Conservation (phyloP, 2,329 filamentous ascomycete genomes). For the Fusarium duplospermum region DNA sequence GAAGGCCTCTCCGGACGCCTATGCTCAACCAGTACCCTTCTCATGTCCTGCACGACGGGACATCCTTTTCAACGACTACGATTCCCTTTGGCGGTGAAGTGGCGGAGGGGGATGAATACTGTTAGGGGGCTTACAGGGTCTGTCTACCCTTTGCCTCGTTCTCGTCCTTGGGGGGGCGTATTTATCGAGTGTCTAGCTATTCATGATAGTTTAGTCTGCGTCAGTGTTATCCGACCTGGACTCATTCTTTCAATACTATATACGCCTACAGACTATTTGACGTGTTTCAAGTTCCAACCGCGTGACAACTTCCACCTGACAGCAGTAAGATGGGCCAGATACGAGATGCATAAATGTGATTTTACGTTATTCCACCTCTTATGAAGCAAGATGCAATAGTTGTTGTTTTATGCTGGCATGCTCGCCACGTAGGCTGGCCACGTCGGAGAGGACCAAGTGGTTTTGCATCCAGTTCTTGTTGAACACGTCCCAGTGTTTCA, state of each 20-base stretch:
- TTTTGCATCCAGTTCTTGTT: slow-evolving; percentile 28
- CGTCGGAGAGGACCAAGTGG: background rate
- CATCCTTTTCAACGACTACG: background rate
- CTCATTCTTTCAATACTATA: slow-evolving; percentile 13
- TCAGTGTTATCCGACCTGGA: background rate
- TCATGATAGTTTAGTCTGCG: slow-evolving; percentile 3
- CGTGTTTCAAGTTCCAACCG: background rate
- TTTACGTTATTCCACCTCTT: background rate
- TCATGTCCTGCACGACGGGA: slow-evolving; percentile 8
- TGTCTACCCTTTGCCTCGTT: background rate
- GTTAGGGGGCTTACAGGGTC: slow-evolving; percentile 12
- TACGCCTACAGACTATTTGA: background rate
- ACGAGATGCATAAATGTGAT: background rate
- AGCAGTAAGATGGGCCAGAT: too few relatives aligned
- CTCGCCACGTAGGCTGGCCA: slow-evolving; percentile 31
- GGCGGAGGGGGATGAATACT: background rate
- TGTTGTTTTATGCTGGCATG: slow-evolving; percentile 18
- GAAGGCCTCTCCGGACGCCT: slow-evolving; percentile 5
- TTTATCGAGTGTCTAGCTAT: slow-evolving; percentile 3
- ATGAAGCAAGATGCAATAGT: background rate
- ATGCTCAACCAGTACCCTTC: slow-evolving; percentile 6
- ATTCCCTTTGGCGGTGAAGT: slow-evolving; percentile 1
- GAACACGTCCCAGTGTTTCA: slow-evolving; percentile 35
- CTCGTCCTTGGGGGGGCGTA: slow-evolving; percentile 11
- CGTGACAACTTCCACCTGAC: background rate